Conservation (phyloP, 352 stramenopile genomes). For the Globisporangium nagaii region DNA sequence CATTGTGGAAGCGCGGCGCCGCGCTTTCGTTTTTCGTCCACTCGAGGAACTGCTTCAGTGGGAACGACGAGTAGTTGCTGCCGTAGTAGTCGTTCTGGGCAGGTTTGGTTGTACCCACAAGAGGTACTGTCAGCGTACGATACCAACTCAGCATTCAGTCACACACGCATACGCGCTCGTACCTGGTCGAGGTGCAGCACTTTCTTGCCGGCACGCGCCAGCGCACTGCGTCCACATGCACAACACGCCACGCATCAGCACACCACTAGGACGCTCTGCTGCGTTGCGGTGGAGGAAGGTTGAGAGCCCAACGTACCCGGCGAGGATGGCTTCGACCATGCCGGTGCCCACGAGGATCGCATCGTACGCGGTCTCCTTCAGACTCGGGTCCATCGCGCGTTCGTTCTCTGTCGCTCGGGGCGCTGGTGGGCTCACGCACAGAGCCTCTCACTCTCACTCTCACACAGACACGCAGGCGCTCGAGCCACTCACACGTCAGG, state of each 20-base stretch:
- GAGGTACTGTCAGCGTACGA: neutral
- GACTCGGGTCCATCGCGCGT: conserved; percentile 37
- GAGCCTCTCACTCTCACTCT: too few relatives aligned
- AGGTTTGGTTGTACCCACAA: too few relatives aligned
- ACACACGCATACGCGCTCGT: neutral
- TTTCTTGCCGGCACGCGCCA: conserved; percentile 64
- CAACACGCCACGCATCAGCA: neutral
- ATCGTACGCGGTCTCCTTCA: conserved; percentile 67
- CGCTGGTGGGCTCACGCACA: neutral
- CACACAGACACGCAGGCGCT: too few relatives aligned
- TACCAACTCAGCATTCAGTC: neutral
- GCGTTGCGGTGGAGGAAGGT: too few relatives aligned
- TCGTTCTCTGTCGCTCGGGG: neutral
- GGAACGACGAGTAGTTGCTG: conserved; percentile 74
- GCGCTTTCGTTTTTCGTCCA: conserved; percentile 53
- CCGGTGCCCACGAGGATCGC: conserved; percentile 74
- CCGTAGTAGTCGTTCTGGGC: conserved; percentile 82
- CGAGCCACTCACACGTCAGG: too few relatives aligned
- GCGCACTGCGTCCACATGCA: conserved; percentile 23
- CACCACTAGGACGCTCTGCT: too few relatives aligned
- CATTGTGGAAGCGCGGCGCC: conserved; percentile 22
- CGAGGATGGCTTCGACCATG: conserved; percentile 74
- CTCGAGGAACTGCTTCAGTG: conserved; percentile 44
- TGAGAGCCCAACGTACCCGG: conserved; percentile 60
- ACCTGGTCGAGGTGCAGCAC: conserved; percentile 79